A percentile compares a stretch with the other conserved stretches of the same genome.
Conservation (phyloP, 2,329 filamentous ascomycete species). For the Sporothrix schenckii region DNA sequence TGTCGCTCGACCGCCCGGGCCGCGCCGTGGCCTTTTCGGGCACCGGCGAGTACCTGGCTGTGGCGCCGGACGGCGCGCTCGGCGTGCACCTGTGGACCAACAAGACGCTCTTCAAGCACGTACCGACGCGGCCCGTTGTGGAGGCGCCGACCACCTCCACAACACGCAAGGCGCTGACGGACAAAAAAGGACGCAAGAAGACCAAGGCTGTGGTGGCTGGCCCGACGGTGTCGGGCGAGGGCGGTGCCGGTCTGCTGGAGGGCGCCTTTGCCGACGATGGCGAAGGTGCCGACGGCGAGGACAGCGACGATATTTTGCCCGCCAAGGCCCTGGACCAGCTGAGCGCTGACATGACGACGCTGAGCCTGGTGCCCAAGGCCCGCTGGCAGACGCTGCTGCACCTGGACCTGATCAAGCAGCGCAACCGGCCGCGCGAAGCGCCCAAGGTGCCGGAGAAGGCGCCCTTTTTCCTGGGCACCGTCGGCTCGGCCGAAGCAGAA, state of each 20-base stretch:
- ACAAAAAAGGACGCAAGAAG: slow-evolving; percentile 14
- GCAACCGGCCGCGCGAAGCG: slow-evolving; percentile 91
- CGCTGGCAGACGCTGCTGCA: slow-evolving; percentile 94
- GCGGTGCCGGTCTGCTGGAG: slow-evolving; percentile 73
- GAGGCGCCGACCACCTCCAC: slow-evolving; percentile 41
- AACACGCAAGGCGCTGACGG: not conserved
- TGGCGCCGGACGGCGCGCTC: slow-evolving; percentile 76
- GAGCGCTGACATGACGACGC: slow-evolving; percentile 77
- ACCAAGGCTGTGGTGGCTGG: slow-evolving; percentile 51
- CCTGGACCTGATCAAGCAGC: slow-evolving; percentile 86
- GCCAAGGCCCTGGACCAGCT: slow-evolving; percentile 73
- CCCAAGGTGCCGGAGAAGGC: slow-evolving; percentile 92
- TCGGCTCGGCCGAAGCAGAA: slow-evolving; percentile 34
- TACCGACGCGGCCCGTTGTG: slow-evolving; percentile 81
- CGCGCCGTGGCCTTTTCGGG: slow-evolving; percentile 84
- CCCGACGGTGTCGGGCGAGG: slow-evolving; percentile 82
- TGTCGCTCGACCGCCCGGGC: slow-evolving; percentile 76
- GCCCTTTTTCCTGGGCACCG: slow-evolving; percentile 51
- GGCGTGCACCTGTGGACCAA: slow-evolving; percentile 98
- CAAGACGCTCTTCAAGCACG: slow-evolving; percentile 83
- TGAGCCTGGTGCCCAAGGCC: slow-evolving; percentile 86
- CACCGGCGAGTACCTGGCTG: slow-evolving; percentile 93
- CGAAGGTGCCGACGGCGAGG: slow-evolving; percentile 49
- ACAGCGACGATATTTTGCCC: slow-evolving; percentile 58
- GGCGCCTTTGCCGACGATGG: slow-evolving; percentile 67